Evolutionary conservation across 2,329 filamentous ascomycete species (phyloP), one percentile per base, ranked within the genome.

Genomic region (Parascedosporium putredinis): DNA sequence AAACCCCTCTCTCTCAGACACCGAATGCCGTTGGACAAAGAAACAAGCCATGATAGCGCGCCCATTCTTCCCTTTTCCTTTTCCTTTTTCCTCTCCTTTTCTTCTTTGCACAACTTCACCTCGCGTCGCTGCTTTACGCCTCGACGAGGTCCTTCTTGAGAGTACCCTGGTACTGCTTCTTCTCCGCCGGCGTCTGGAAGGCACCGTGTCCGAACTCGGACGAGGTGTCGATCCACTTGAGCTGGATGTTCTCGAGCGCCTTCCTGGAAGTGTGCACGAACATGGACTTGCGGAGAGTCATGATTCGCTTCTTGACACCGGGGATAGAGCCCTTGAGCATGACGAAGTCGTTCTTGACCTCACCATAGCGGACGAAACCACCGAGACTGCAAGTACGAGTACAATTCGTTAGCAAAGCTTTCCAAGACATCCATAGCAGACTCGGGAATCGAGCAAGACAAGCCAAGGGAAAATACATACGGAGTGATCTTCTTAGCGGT

Each of bases 211-310:
- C 93, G 74, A 98, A 98, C 82, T 98, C 95, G 78, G 90, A 96
- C 56, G 90, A 96, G 64, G 93, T 98, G 68, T 98, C 93, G 86
- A 98, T 98, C 93, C 93, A 98, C 79, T 98, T 98, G 79, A 98
- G 87, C 68, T 91, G 88, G 72, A 97, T 87, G 88, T 98, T 97
- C 86, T 98, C 93, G 67, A 95, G 81, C 51, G 93, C 88, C 72
- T 85, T 89, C 70, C 93, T 82, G 68, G 86, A 95, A 63, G 90
- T 97, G 82, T 98, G 93, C 56, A 78, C 80, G 83, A 93, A 97
- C 82, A 98, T 93, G 61, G 91, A 94, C 82, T 97, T 98, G 74
- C 93, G 87, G 64, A 98, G 86, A 62, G 93, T 98, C 79, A 97
- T 87, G 70, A 98, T 84, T 70, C 93, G 84, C 90, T 98, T 98